Percentiles rank a stretch among this genome's conserved stretches.
Conservation (phyloP, 2,329 filamentous ascomycete genomes). For the Alternaria sp. region DNA sequence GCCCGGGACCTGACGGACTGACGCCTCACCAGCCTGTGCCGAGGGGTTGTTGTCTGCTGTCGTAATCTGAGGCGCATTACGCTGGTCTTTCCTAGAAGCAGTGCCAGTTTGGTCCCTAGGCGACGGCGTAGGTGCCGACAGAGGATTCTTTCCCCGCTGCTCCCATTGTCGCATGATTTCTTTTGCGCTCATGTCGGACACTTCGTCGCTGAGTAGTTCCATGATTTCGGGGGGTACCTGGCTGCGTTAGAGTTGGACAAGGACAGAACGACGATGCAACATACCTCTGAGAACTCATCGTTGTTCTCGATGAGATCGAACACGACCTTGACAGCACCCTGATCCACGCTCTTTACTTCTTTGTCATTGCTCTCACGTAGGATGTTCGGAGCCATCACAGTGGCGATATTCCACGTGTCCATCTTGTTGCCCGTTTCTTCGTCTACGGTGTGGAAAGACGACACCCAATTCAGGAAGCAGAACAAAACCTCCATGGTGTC, state of each 20-base stretch:
- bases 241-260: slow-evolving; percentile 29
- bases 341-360: slow-evolving; percentile 76
- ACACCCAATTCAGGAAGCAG: slow-evolving; percentile 95
- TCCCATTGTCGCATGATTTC: slow-evolving; percentile 95
- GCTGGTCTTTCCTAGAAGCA: slow-evolving; percentile 62
- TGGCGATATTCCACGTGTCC: slow-evolving; percentile 97
- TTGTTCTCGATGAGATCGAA: slow-evolving; percentile 91
- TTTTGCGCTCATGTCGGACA: slow-evolving; percentile 91
- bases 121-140: slow-evolving; percentile 58
- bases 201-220: slow-evolving; percentile 84
- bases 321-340: slow-evolving; percentile 92
- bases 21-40: slow-evolving; percentile 83
- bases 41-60: slow-evolving; percentile 88
- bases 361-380: slow-evolving; percentile 71
- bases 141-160: slow-evolving; percentile 75
- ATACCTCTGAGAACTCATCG: slow-evolving; percentile 96
- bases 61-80: slow-evolving; percentile 66
- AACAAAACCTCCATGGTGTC: slow-evolving; percentile 96
- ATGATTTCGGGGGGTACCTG: slow-evolving; percentile 94
- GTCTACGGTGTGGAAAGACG: slow-evolving; percentile 95
- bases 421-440: slow-evolving; percentile 98
- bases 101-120: slow-evolving; percentile 52
- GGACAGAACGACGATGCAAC: slow-evolving; percentile 46
- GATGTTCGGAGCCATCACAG: slow-evolving; percentile 96
- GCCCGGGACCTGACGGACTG: slow-evolving; percentile 75